Evolutionary conservation across 768 basidiomycete genomes (phyloP), one percentile per base, ranked within the genome.

Genomic region (Termitomyces sp.): DNA sequence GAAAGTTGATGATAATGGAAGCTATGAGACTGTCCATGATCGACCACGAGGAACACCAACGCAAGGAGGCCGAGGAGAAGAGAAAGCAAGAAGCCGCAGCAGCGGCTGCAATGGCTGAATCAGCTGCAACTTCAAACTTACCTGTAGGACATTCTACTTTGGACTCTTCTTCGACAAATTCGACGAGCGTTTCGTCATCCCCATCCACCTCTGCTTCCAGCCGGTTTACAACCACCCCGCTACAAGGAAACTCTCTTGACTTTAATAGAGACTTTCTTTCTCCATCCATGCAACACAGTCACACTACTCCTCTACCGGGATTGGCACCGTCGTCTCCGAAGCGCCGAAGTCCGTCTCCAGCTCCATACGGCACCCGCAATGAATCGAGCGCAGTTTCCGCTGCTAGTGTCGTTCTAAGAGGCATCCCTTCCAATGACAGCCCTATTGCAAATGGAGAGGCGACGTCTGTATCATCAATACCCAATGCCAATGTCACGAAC

Each of bases 1-100:
- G 62, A 54, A 41, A 99, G 93, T 75, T 99, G 47, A 98, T 98
- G 96, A 78, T 99, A 56, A 95, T 95, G 92, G 97, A 98, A 75
- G 97, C 97, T 5, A 98, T 99, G 95, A 86, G 96, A 56, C 76
- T 97, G 58, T 97, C 94, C 30, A 78, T 98, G 64, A 70, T 97
- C 50, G 96, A 98, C 59, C 95, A 98, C 67, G 95, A 98, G 73
- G 94, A 94, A 67, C 91, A 94, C 57, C 93, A 94, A 69, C 82
- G 85, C 66, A 86, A 84, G 68, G 84, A 91, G 67, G 82, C 80
- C 58, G 88, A 85, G 66, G 84, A 89, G 71, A 86, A 82, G 72
- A 81, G 74, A 67, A 85, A 83, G 72, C 75, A 61, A 59, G 63
- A 64, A 56, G 63, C 54, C 7, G 62, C 71, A 33, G 72, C 70